phyloP scores from a whole-genome alignment of 1,284 basidiomycete genomes.

The Amylostereum chailletii region DNA sequence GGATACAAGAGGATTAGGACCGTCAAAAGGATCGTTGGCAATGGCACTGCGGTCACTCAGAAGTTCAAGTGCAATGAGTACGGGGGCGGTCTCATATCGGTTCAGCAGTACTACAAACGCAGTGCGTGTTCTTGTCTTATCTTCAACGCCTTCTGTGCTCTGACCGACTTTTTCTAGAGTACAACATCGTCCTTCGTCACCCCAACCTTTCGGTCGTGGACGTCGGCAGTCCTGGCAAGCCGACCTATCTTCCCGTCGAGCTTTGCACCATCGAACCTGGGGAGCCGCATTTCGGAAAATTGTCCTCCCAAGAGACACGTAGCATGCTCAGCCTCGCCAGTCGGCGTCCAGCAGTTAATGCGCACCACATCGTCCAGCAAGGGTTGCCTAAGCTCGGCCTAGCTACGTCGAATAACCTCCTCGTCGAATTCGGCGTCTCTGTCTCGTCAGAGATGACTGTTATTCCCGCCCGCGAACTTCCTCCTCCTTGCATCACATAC shows the following conservation, averaged over 20 bases:
- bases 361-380: conserved; percentile 41
- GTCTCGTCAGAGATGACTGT: conserved; percentile 49
- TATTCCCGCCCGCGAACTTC: conserved; percentile 56
- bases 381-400: conserved; percentile 52
- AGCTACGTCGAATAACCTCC: conserved; percentile 21
- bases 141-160: background rate
- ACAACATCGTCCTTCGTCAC: conserved; percentile 40
- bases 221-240: conserved; percentile 33
- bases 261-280: conserved; percentile 57
- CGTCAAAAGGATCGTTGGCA: conserved; percentile 34
- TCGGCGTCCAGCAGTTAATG: conserved; percentile 50
- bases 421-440: conserved; percentile 45
- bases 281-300: conserved; percentile 43
- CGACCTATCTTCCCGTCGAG: conserved; percentile 54
- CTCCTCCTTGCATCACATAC: conserved; percentile 48
- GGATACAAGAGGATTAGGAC: conserved; percentile 43
- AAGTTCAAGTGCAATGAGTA: conserved; percentile 47
- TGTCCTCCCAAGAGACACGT: conserved; percentile 43
- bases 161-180: conserved; percentile 31
- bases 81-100: conserved; percentile 34
- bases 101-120: conserved; percentile 51
- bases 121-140: conserved; percentile 30
- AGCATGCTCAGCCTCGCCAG: conserved; percentile 61
- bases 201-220: conserved; percentile 56
- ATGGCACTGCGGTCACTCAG: conserved; percentile 31